Evolutionary conservation across 441 rosid species (phyloP).

Genomic region (Isatis lusitanica): DNA sequence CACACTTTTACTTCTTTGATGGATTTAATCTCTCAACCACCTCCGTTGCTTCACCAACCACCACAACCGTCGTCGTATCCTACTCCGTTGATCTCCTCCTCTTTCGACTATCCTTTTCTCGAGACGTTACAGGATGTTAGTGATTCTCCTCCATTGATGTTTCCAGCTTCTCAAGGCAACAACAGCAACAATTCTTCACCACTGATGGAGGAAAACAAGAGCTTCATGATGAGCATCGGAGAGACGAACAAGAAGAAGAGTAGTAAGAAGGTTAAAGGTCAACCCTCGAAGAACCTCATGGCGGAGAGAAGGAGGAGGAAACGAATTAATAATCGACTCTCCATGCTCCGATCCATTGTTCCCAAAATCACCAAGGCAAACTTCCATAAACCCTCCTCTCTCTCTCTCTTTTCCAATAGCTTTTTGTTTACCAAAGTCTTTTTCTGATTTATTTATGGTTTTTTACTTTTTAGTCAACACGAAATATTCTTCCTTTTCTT

Average conservation of each 20-base stretch:
- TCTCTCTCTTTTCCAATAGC: too few species aligned
- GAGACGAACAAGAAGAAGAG: constrained; percentile 42
- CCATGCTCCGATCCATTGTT: constrained; percentile 95
- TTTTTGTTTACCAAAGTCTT: too few species aligned
- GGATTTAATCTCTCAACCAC: constrained; percentile 43
- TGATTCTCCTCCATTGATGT: constrained; percentile 40
- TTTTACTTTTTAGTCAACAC: too few species aligned
- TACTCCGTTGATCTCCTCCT: constrained; percentile 14
- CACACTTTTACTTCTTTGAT: constrained; percentile 43
- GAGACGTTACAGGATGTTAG: constrained; percentile 36
- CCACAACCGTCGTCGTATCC: constrained; percentile 29
- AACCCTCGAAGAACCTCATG: constrained; percentile 94
- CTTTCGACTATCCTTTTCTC: constrained; percentile 53
- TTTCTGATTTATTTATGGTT: too few species aligned
- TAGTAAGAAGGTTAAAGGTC: constrained; percentile 65
- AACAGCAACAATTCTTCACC: background rate
- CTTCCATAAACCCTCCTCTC: too few species aligned
- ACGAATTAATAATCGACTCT: constrained; percentile 83
- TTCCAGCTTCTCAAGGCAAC: constrained; percentile 30
- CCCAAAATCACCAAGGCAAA: constrained; percentile 93
- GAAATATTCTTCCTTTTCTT: too few species aligned
- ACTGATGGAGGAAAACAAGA: constrained; percentile 37
- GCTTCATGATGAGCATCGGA: constrained; percentile 30
- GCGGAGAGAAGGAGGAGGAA: constrained; percentile 92
- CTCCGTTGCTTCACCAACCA: constrained; percentile 32